Evolutionary conservation across 2,329 filamentous ascomycete species (phyloP), one percentile per base, ranked within the genome.

Genomic region (Venturia effusa): DNA sequence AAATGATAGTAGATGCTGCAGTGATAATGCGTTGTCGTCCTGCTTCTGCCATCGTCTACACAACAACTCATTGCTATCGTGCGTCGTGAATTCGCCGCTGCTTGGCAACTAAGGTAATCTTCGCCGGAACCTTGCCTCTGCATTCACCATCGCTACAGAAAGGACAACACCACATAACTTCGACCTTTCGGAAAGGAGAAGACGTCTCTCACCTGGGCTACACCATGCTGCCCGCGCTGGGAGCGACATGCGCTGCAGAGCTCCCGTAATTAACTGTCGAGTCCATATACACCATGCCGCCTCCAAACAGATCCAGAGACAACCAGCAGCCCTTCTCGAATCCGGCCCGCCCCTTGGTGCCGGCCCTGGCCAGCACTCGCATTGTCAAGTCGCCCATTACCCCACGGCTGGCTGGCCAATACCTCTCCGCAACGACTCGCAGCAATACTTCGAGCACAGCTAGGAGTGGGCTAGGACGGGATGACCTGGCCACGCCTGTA

Each of bases 351-450:
- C 77, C 79, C 70, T 81, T 88, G 71, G 87, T 87, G 77, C 88
- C 90, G 62, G 83, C 85, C 65, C 84, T 92, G 74, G 81, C 87
- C 67, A 79, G 84, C 57, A 84, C 81, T 69, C 86, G 82, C 64
- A 76, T 77, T 51, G 76, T 75, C 66, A 83, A 82, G 71, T 73
- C 78, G 24, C 84, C 84, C 57, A 71, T 87, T 66, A 84, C 84
- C 22, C 85, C 86, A 17, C 82, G 84, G 69, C 77, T 87, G 17
- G 83, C 81, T 60, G 76, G 75, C 63, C 69, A 60, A 65, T 70
- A 64, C 69, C 73, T 3, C 64, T 67, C 22, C 66, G 62, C 63
- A 10, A 39, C 64, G 32, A 57, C 64, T 68, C 68, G 61, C 65
- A 71, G 65, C 70, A 67, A 66, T 69, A 71, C 68, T 65, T 68